Base-by-base conservation (phyloP, 768 basidiomycete species). In the Krasilnikovozyma curviuscula region DNA sequence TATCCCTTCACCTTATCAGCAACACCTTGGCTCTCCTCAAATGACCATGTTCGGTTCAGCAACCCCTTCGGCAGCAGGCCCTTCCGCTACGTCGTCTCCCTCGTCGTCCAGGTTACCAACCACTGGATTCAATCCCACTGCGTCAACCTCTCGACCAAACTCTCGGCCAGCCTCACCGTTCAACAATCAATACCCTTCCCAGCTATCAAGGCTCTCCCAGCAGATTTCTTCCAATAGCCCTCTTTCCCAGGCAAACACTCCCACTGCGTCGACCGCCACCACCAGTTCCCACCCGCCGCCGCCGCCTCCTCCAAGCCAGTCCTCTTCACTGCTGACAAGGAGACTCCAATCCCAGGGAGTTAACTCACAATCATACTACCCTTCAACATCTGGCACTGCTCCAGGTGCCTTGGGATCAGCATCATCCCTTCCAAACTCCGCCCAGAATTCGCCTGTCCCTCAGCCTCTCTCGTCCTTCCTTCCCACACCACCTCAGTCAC, bases 401-500 rank as follows among this genome's bases (percentile, higher is more conserved):
- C 34, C 42, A 44, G 42, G 18, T 44, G 8, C 34, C 42, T 9
- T 31, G 30, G 14, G 23, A 45, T 16, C 23, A 35, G 35, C 10
- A 39, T 38, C 32, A 34, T 38, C n/a, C 30, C 45, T 6, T 27
- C 23, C n/a, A 25, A 46, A 27, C 41, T 43, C 25, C n/a, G 28
- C 10, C 25, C 18, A 16, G 13, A 28, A 7, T n/a, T 39, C 34
- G 9, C 21, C 45, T 5, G n/a, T n/a, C n/a, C n/a, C n/a, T n/a
- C n/a, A n/a, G n/a, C 23, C 45, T n/a, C 19, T 18, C n/a, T 21
- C 45, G 35, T 16, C 35, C 14, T 24, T 46, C 25, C 45, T 46
- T 19, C 45, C 45, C 7, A 46, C 45, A 3, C 45, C 45, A 16
- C 45, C 45, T 16, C 35, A 46, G 9, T 46, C 45, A 29, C 23